phyloP scores from a whole-genome alignment of 2,329 filamentous ascomycete species.

The Neonectria punicea region DNA sequence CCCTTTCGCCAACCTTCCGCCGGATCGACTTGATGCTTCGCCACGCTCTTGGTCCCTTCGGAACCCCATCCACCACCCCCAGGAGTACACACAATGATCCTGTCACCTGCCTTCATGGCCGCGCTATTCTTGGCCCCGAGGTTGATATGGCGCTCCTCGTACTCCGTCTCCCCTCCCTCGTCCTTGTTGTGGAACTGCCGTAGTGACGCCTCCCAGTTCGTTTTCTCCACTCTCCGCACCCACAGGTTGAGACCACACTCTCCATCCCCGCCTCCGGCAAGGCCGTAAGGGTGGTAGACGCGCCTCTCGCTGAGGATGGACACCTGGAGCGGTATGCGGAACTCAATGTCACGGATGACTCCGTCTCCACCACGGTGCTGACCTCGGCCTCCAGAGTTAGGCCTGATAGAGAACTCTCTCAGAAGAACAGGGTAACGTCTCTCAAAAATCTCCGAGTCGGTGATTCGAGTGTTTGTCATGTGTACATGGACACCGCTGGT shows the following conservation, averaged over 20 bases:
- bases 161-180: slow-evolving; percentile 53
- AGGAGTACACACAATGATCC: slow-evolving; percentile 81
- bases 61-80: slow-evolving; percentile 82
- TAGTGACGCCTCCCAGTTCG: slow-evolving; percentile 59
- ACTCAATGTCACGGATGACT: slow-evolving; percentile 81
- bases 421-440: slow-evolving; percentile 76
- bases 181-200: slow-evolving; percentile 51
- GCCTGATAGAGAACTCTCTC: slow-evolving; percentile 73
- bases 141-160: slow-evolving; percentile 73
- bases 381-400: slow-evolving; percentile 72
- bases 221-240: slow-evolving; percentile 77
- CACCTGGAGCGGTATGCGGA: slow-evolving; percentile 79
- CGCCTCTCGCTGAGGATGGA: slow-evolving; percentile 81
- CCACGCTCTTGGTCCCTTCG: slow-evolving; percentile 66
- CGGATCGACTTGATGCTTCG: slow-evolving; percentile 63
- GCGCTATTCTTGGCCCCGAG: slow-evolving; percentile 84
- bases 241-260: slow-evolving; percentile 86
- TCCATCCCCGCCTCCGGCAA: slow-evolving; percentile 84
- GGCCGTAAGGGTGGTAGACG: slow-evolving; percentile 77
- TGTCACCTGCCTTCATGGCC: slow-evolving; percentile 78
- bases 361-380: slow-evolving; percentile 78
- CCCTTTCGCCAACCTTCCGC: slow-evolving; percentile 65
- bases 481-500: slow-evolving; percentile 58
- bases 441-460: slow-evolving; percentile 58
- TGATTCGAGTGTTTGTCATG: slow-evolving; percentile 86